Evolutionary conservation across 768 basidiomycete species (phyloP), one percentile per base, ranked within the genome.

Genomic region (Mycena haematopus): DNA sequence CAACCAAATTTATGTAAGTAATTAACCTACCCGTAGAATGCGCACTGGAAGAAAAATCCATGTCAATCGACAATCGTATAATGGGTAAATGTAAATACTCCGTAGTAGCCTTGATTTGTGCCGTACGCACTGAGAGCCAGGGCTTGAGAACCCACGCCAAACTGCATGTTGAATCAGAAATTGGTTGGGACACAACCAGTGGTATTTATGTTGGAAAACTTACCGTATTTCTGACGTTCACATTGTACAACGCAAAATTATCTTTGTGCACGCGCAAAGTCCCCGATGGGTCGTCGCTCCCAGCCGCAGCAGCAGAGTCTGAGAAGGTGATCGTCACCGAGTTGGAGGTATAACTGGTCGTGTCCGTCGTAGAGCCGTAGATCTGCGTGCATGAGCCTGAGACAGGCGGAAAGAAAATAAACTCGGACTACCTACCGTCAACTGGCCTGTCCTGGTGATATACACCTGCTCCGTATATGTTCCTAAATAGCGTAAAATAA

Each of bases 201-300:
- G n/a, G 15, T 13, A 22, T n/a, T n/a, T n/a, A n/a, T n/a, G 25
- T 38, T 19, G 14, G 29, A 27, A 27, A 14, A 13, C 35, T 9
- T 40, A 70, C 70, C 21, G 69, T 74, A 27, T 76, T 76, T 50
- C 63, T 67, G 42, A 76, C 65, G 44, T 76, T 67, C 6, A 75
- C 56, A 46, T 76, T 76, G 54, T 76, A 75, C 17, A 75, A 40
- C 29, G 68, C 63, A 44, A 74, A 70, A 46, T 72, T 64, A 44
- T 72, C 66, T 31, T 71, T 69, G 53, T 74, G 67, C 14, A 75
- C 67, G 1, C 73, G 66, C 17, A 75, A 65, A 13, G 75, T 75
- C 36, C 46, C 17, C 66, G 73, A 14, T 58, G 22, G 42, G 22
- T 50, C 49, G 29, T 63, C 62, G 27, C 36, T 47, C 17, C 56